Conservation (phyloP, 2,329 filamentous ascomycete genomes). For the Trichophyton mentagrophytes region DNA sequence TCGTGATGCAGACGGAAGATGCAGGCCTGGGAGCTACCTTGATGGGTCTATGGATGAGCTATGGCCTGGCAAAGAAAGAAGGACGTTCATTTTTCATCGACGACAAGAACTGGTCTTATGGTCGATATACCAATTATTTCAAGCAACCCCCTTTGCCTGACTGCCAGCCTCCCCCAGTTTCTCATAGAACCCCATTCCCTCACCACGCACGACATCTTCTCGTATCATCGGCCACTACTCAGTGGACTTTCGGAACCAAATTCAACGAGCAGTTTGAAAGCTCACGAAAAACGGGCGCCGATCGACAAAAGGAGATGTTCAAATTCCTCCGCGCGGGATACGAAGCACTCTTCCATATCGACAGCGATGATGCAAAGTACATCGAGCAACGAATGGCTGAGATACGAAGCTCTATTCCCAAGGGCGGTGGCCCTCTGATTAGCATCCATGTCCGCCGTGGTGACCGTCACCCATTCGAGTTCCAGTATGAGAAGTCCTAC, state of each 20-base stretch:
- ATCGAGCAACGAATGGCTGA: conserved; percentile 47
- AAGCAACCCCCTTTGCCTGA: conserved; percentile 49
- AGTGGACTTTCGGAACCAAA: conserved; percentile 49
- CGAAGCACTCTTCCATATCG: conserved; percentile 60
- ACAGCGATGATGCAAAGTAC: conserved; percentile 52
- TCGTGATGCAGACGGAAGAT: conserved; percentile 59
- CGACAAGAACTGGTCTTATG: conserved; percentile 73
- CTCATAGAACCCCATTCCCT: conserved; percentile 69
- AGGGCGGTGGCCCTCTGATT: conserved; percentile 43
- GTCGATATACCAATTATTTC: conserved; percentile 61
- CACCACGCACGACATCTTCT: conserved; percentile 62
- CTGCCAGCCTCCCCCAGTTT: conserved; percentile 59
- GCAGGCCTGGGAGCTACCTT: conserved; percentile 66
- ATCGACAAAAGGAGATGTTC: conserved; percentile 50
- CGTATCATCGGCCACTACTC: conserved; percentile 55
- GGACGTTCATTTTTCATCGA: conserved; percentile 70
- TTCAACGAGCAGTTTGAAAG: conserved; percentile 45
- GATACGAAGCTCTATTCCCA: conserved; percentile 36
- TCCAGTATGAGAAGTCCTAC: conserved; percentile 64
- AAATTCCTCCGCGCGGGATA: conserved; percentile 57
- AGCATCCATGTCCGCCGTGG: conserved; percentile 71
- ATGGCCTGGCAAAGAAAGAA: conserved; percentile 63
- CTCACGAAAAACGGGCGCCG: conserved; percentile 37
- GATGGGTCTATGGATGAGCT: conserved; percentile 72
- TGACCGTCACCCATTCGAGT: conserved; percentile 64